These are phyloP conservation scores for Sechiopsis laciniata DNA, from an alignment of 306 rosid species.

Conservation along the genomic window DNA sequence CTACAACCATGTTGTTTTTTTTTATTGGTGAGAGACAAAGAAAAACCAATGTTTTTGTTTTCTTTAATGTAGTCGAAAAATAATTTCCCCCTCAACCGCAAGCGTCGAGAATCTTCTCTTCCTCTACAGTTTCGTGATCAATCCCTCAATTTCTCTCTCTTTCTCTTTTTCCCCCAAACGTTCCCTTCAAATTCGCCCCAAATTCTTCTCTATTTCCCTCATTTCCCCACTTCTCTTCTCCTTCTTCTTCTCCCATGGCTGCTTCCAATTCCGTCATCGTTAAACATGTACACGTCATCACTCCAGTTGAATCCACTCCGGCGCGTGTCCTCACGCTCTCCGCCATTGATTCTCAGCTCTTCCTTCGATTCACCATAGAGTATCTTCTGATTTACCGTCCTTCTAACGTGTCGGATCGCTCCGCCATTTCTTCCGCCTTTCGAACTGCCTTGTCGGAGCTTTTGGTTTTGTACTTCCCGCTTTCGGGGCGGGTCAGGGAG, in stretches of 20 bases:
- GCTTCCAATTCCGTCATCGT: conserved; percentile 37
- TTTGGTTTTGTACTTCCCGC: conserved; percentile 60
- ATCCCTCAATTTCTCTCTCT: not conserved
- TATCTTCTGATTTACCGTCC: conserved; percentile 56
- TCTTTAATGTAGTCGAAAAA: conserved; percentile 30
- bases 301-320: conserved; percentile 68
- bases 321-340: conserved; percentile 49
- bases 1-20: not conserved
- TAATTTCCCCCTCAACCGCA: conserved; percentile 44
- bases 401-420: conserved; percentile 29
- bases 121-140: not conserved
- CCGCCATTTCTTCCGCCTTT: conserved; percentile 29
- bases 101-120: conserved; percentile 25
- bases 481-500: conserved; percentile 56
- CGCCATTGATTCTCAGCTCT: conserved; percentile 71
- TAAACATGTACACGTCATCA: conserved; percentile 47
- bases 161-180: not conserved
- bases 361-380: conserved; percentile 78
- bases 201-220: not conserved
- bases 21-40: not conserved
- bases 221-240: not conserved
- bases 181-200: conserved; percentile 17
- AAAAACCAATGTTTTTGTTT: conserved; percentile 31
- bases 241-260: conserved; percentile 33
- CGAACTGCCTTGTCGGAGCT: conserved; percentile 57